Base-by-base conservation (phyloP, 805 yeast genomes). In the Wickerhamomyces hampshirensis region DNA sequence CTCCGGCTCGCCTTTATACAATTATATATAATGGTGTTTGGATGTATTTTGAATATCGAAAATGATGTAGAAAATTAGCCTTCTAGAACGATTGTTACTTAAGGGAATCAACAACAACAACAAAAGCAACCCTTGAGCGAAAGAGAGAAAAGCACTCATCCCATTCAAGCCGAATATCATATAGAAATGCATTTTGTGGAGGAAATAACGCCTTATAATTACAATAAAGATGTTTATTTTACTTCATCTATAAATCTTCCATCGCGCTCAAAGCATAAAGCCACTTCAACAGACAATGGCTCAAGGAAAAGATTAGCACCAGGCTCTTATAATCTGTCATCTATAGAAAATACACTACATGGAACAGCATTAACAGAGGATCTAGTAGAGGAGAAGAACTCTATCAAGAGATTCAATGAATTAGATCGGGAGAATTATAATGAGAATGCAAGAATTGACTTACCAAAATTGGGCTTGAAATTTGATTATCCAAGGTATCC, bases 381-480 rank as follows among this genome's bases (percentile, higher is more conserved):
- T 13, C 37, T 51, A 5, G 41, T 47, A 5, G 69, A 61, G 33
- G 55, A 59, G 43, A 62, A 59, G 43, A 59, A 58, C 32, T 62
- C 66, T 2, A 48, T 50, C 12, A 64, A 62, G 39, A 45, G 74
- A 31, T 63, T 66, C 34, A 59, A 55, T 2, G 73, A 68, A 39
- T 47, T 69, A 15, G 68, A 65, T 37, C 46, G 63, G 18, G 74
- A 69, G 48, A 68, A 68, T 40, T 69, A 65, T 43, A 66, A 59
- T 44, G 72, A 67, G n/a, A 44, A 24, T 18, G 38, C 50, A 0
- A 55, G 58, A 31, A 51, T 66, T 15, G 74, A 68, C 16, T 46
- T 68, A 12, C 73, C 73, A 1, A 54, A 54, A 30, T 28, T 36
- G 4, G 58, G 58, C 2, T 27, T 55, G 13, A 36, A 39, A 16